These are phyloP conservation scores for Starmerella apis DNA, from an alignment of 805 yeast species.

Conservation along the genomic window DNA sequence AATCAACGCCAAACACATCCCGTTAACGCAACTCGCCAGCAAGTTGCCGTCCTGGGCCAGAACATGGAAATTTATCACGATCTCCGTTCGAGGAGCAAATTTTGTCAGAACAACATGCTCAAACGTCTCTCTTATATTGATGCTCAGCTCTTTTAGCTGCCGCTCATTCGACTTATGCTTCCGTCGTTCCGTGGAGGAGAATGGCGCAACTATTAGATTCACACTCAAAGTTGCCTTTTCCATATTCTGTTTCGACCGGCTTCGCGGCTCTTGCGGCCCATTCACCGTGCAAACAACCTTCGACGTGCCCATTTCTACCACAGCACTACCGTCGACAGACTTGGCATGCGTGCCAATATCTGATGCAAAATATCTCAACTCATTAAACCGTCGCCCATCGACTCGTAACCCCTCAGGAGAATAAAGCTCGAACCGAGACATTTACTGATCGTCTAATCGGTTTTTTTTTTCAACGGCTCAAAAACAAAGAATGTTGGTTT, in stretches of 20 bases:
- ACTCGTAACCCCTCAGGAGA: slow-evolving; percentile 88
- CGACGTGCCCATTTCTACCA: slow-evolving; percentile 84
- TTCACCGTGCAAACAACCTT: slow-evolving; percentile 73
- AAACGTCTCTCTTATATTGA: slow-evolving; percentile 31
- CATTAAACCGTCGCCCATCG: slow-evolving; percentile 95
- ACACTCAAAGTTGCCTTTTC: slow-evolving; percentile 52
- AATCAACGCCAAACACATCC: slow-evolving; percentile 76
- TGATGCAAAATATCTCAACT: slow-evolving; percentile 70
- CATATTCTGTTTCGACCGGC: slow-evolving; percentile 38
- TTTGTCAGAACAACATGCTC: slow-evolving; percentile 55
- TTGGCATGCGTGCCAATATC: slow-evolving; percentile 78
- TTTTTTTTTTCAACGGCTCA: not conserved
- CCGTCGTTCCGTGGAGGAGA: slow-evolving; percentile 66
- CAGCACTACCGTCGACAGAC: slow-evolving; percentile 78
- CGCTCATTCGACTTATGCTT: slow-evolving; percentile 55
- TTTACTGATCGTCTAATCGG: not conserved
- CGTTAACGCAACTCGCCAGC: slow-evolving; percentile 66
- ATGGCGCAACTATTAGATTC: slow-evolving; percentile 63
- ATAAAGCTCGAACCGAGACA: slow-evolving; percentile 50
- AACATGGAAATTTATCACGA: slow-evolving; percentile 65
- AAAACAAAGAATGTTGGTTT: too few species aligned
- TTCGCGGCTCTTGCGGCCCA: slow-evolving; percentile 81
- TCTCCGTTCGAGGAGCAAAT: slow-evolving; percentile 71
- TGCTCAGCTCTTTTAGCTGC: slow-evolving; percentile 32
- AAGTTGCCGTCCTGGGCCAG: slow-evolving; percentile 86